phyloP scores from a whole-genome alignment of 2,329 filamentous ascomycete genomes.

The Fusarium sp. region DNA sequence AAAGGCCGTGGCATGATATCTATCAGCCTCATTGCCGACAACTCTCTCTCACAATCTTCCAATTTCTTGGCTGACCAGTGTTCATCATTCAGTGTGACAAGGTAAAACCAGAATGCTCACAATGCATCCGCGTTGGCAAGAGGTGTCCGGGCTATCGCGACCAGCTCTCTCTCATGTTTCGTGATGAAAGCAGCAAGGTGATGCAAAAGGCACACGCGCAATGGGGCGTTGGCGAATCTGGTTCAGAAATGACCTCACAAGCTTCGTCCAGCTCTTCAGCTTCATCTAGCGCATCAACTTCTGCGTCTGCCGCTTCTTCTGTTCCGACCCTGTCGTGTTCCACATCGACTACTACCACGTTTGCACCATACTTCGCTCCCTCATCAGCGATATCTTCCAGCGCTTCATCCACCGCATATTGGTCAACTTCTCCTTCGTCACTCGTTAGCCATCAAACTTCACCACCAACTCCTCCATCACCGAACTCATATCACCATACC shows the following conservation, averaged over 20 bases:
- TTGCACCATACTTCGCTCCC: slow-evolving; percentile 19
- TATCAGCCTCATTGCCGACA: not conserved
- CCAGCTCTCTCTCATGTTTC: slow-evolving; percentile 73
- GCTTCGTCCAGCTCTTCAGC: slow-evolving; percentile 42
- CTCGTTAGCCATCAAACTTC: slow-evolving; percentile 21
- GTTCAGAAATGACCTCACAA: slow-evolving; percentile 27
- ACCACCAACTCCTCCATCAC: slow-evolving; percentile 35
- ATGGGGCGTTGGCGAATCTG: slow-evolving; percentile 54
- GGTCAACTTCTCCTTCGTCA: slow-evolving; percentile 34
- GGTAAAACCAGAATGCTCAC: slow-evolving; percentile 69
- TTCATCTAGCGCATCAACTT: slow-evolving; percentile 35
- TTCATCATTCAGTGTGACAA: slow-evolving; percentile 67
- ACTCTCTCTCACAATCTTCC: not conserved
- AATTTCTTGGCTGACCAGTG: slow-evolving; percentile 19
- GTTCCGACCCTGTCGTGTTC: slow-evolving; percentile 20
- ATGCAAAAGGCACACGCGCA: slow-evolving; percentile 68
- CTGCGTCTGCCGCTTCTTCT: slow-evolving; percentile 23
- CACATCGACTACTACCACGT: slow-evolving; percentile 27
- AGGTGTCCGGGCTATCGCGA: slow-evolving; percentile 74
- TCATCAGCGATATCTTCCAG: slow-evolving; percentile 32
- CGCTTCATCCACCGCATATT: slow-evolving; percentile 32
- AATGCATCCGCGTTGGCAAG: slow-evolving; percentile 70
- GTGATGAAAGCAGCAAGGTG: slow-evolving; percentile 73
- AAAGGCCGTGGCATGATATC: not conserved
- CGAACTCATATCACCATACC: slow-evolving; percentile 14